These are phyloP conservation scores for Perilla frutescens DNA, from an alignment of 257 asterid species.

Conservation along the genomic window DNA sequence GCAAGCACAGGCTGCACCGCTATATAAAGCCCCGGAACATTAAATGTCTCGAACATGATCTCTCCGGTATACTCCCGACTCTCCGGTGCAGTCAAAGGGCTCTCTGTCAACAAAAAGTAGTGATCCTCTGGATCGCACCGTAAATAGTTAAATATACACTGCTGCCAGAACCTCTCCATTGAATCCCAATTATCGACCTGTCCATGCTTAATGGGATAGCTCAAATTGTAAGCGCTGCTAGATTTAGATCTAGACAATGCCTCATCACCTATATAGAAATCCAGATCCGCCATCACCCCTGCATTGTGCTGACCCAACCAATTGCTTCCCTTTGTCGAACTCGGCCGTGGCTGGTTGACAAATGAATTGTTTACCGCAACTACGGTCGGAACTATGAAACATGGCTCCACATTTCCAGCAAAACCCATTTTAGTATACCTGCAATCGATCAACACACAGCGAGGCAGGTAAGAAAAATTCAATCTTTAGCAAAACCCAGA, in stretches of 20 bases:
- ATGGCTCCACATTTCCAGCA: constrained; percentile 98
- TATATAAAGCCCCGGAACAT: constrained; percentile 92
- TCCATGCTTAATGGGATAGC: constrained; percentile 87
- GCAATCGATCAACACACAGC: constrained; percentile 5
- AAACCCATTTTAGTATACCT: constrained; percentile 97
- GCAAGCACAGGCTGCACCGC: constrained; percentile 99
- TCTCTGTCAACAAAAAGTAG: constrained; percentile 90
- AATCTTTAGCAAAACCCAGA: constrained; percentile 16
- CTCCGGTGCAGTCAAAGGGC: constrained; percentile 97
- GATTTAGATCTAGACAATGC: constrained; percentile 84
- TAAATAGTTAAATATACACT: constrained; percentile 80
- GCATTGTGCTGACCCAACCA: constrained; percentile 90
- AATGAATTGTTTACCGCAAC: constrained; percentile 87
- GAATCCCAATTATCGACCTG: constrained; percentile 98
- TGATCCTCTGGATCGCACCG: constrained; percentile 99
- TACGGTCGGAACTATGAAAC: constrained; percentile 86
- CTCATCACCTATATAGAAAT: constrained; percentile 90
- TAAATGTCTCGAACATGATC: constrained; percentile 97
- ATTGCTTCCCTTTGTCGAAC: constrained; percentile 63
- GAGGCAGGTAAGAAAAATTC: constrained; percentile 5
- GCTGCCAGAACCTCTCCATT: constrained; percentile 99
- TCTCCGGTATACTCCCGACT: constrained; percentile 93
- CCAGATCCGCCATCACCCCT: constrained; percentile 99
- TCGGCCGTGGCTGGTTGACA: constrained; percentile 67
- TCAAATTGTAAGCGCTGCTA: constrained; percentile 64